Base-by-base conservation (phyloP, 805 yeast genomes). In the Kodamaea neixiangensis region DNA sequence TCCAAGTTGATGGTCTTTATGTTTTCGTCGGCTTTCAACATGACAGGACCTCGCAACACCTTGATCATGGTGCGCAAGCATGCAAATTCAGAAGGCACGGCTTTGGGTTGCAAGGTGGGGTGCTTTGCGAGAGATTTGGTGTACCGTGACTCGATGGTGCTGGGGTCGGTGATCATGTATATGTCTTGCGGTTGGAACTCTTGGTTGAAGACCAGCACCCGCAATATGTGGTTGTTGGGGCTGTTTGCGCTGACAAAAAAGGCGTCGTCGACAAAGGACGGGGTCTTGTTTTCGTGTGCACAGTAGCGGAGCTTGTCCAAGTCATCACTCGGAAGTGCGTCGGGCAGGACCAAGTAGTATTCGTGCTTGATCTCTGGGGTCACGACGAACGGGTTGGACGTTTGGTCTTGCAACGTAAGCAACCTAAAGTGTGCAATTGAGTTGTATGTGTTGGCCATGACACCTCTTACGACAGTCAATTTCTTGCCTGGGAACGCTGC, bases 1-100 rank as follows among this genome's bases (percentile, higher is more conserved):
- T 68, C 64, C 3, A 80, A 64, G 53, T 77, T 73, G 35, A 90
- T 83, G 0, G 86, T 81, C 58, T 80, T 84, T 2, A 73, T 66
- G 9, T 78, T 80, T 4, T 75, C 78, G 2, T 64, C 68, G 2
- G 77, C 68, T 1, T 62, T 65, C 19, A 77, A 64, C 7, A 72
- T 63, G 18, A 89, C 64, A 0, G 96, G 93, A 1, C 90, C 92
- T 54, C 75, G 80, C 44, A 89, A 68, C 7, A 87, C 85, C 53
- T 81, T 82, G 57, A 79, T 75, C 14, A 89, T 60, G 0, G 89
- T 85, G 45, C 72, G 71, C 18, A 87, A 70, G 57, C 96, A 86
- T 41, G 77, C 79, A 0, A 78, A 63, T 2, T 83, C 78, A 2
- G 80, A 68, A 0, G 96, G 92, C 1, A 66, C 57, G 1, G 65